phyloP scores from a whole-genome alignment of 768 basidiomycete genomes.

The Russula sp. region DNA sequence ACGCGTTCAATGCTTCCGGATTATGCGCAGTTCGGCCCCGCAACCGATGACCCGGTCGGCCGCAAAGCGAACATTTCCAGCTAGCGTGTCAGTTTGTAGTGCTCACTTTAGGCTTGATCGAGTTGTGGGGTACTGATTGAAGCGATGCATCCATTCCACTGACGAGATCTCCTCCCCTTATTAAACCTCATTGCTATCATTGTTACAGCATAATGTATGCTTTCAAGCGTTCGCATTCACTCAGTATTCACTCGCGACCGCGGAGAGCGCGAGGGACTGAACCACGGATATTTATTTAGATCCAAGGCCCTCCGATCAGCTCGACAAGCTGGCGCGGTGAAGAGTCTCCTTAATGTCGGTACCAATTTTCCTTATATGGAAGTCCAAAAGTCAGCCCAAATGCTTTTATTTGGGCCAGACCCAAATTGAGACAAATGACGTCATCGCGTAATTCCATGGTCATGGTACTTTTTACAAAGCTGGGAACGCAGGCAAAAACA shows the following conservation, averaged over 20 bases:
- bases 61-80: not conserved
- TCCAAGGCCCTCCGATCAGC: slow-evolving; percentile 4
- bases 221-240: not conserved
- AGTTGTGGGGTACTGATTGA: not conserved
- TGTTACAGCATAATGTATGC: not conserved
- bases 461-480: slow-evolving; percentile 7
- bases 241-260: not conserved
- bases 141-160: not conserved
- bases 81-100: not conserved
- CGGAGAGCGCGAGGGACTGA: slow-evolving; percentile 3
- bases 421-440: slow-evolving; percentile 9
- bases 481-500: not conserved
- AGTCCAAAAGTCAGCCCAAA: slow-evolving; percentile 4
- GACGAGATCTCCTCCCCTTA: not conserved
- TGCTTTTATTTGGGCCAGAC: slow-evolving; percentile 1
- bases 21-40: slow-evolving; percentile 2
- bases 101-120: not conserved
- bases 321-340: slow-evolving; percentile 2
- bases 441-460: slow-evolving; percentile 10
- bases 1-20: not conserved
- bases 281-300: slow-evolving; percentile 1
- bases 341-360: slow-evolving; percentile 16
- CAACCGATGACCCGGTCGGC: not conserved
- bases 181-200: not conserved
- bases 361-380: slow-evolving; percentile 7